Percentiles rank a stretch among this genome's conserved stretches.
Evolutionary conservation across 352 stramenopile genomes (phyloP).

Genomic region (Phytophthora sp.): DNA sequence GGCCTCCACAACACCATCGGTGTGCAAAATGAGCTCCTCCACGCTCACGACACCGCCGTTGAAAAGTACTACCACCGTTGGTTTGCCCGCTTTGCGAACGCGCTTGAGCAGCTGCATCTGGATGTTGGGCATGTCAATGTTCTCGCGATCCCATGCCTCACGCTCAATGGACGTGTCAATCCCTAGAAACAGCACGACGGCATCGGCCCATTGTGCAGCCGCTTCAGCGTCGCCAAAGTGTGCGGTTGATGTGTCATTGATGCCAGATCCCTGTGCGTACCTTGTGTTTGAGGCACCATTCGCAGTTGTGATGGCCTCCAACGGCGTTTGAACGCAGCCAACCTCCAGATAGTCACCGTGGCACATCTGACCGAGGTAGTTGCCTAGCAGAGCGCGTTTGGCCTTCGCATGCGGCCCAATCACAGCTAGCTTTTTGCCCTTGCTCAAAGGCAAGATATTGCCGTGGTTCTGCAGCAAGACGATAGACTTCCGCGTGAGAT

Average conservation of each 20-base stretch:
- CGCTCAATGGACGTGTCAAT: slow-evolving; percentile 78
- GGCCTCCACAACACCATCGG: slow-evolving; percentile 61
- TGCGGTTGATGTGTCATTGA: slow-evolving; percentile 57
- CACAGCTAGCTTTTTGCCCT: slow-evolving; percentile 63
- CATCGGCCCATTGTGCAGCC: slow-evolving; percentile 38
- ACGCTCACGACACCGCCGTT: slow-evolving; percentile 83
- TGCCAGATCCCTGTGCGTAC: slow-evolving; percentile 45
- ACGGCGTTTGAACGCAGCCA: slow-evolving; percentile 62
- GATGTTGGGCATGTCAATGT: slow-evolving; percentile 61
- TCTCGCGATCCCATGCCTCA: slow-evolving; percentile 70
- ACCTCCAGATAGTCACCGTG: slow-evolving; percentile 64
- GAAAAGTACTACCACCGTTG: slow-evolving; percentile 82
- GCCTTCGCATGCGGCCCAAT: slow-evolving; percentile 77
- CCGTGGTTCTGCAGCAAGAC: slow-evolving; percentile 93
- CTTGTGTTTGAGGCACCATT: slow-evolving; percentile 42
- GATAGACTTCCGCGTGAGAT: slow-evolving; percentile 88
- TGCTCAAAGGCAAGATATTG: slow-evolving; percentile 68
- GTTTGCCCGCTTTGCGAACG: slow-evolving; percentile 56
- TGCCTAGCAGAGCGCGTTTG: slow-evolving; percentile 63
- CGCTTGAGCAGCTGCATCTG: slow-evolving; percentile 74
- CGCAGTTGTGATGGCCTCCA: slow-evolving; percentile 52
- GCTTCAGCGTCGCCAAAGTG: slow-evolving; percentile 51
- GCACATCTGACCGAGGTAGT: slow-evolving; percentile 73
- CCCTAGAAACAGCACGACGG: slow-evolving; percentile 78
- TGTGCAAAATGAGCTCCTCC: slow-evolving; percentile 66